phyloP scores from a whole-genome alignment of 2,329 filamentous ascomycete genomes.

The Penicillium sp. region DNA sequence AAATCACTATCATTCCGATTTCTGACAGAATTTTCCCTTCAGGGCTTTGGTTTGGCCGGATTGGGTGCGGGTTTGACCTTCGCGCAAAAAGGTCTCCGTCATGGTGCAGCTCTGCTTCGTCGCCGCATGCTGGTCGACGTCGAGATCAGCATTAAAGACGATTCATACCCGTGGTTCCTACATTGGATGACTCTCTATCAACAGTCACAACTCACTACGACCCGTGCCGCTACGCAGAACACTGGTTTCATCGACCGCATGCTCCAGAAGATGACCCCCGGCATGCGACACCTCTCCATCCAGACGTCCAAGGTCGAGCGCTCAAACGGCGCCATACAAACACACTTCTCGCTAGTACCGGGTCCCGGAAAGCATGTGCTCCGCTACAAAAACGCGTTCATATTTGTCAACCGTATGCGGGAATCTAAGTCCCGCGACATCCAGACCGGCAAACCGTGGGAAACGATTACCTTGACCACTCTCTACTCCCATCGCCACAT shows the following conservation, averaged over 20 bases:
- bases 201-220: conserved; percentile 60
- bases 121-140: conserved; percentile 90
- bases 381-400: conserved; percentile 83
- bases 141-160: conserved; percentile 92
- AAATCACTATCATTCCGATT: no score
- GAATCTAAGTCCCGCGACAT: conserved; percentile 79
- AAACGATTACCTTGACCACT: conserved; percentile 89
- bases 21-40: conserved; percentile 6
- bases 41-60: conserved; percentile 87
- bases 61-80: conserved; percentile 82
- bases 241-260: conserved; percentile 55
- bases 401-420: conserved; percentile 84
- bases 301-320: conserved; percentile 66
- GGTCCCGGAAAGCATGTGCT: conserved; percentile 89
- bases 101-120: conserved; percentile 74
- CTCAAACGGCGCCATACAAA: conserved; percentile 71
- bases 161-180: conserved; percentile 91
- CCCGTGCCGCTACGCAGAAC: conserved; percentile 52
- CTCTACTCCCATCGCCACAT: conserved; percentile 86
- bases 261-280: conserved; percentile 62
- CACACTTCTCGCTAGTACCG: conserved; percentile 85
- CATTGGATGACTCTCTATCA: conserved; percentile 91
- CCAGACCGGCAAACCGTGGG: conserved; percentile 85
- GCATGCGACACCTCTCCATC: conserved; percentile 67
- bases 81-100: conserved; percentile 75